Percentiles rank a stretch among this genome's conserved stretches.
These are phyloP conservation scores for Leccinum insolens DNA, from an alignment of 1,284 basidiomycete genomes.

Conservation along the genomic window DNA sequence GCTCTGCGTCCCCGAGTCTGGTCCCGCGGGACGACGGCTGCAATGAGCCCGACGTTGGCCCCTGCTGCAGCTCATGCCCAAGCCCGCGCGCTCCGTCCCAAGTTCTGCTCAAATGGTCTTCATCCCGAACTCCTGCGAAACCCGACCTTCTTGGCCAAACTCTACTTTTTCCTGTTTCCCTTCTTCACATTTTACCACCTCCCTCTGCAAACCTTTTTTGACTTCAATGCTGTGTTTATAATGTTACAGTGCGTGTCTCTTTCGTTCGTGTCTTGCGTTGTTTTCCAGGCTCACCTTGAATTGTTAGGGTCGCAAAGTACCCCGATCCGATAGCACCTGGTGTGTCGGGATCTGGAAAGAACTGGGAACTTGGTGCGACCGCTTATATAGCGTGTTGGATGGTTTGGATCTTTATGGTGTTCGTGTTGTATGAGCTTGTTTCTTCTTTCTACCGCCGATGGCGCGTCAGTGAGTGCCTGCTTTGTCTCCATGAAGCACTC, in stretches of 20 bases:
- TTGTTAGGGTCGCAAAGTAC: conserved; percentile 62
- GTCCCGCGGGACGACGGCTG: conserved; percentile 61
- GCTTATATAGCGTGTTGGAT: conserved; percentile 81
- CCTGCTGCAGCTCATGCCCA: conserved; percentile 39
- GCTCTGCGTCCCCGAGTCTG: conserved; percentile 49
- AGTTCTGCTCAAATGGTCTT: conserved; percentile 64
- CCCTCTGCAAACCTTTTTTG: conserved; percentile 76
- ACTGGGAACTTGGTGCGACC: conserved; percentile 77
- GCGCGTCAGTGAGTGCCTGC: conserved; percentile 73
- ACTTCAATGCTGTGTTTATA: conserved; percentile 80
- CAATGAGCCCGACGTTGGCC: conserved; percentile 49
- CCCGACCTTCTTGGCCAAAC: conserved; percentile 54
- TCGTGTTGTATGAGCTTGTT: conserved; percentile 76
- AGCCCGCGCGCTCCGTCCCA: conserved; percentile 51
- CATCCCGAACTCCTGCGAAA: conserved; percentile 66
- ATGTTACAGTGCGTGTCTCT: conserved; percentile 66
- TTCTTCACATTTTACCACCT: conserved; percentile 71
- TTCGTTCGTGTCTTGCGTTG: conserved; percentile 7
- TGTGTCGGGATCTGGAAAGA: conserved; percentile 66
- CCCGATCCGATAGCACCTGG: conserved; percentile 69
- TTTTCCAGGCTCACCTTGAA: conserved; percentile 16
- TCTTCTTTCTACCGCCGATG: conserved; percentile 82
- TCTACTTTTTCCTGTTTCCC: conserved; percentile 70
- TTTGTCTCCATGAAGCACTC: conserved; percentile 4
- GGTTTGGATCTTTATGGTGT: conserved; percentile 75